These are phyloP conservation scores for Neopestalotiopsis sp. DNA, from an alignment of 2,329 filamentous ascomycete genomes.

Conservation along the genomic window DNA sequence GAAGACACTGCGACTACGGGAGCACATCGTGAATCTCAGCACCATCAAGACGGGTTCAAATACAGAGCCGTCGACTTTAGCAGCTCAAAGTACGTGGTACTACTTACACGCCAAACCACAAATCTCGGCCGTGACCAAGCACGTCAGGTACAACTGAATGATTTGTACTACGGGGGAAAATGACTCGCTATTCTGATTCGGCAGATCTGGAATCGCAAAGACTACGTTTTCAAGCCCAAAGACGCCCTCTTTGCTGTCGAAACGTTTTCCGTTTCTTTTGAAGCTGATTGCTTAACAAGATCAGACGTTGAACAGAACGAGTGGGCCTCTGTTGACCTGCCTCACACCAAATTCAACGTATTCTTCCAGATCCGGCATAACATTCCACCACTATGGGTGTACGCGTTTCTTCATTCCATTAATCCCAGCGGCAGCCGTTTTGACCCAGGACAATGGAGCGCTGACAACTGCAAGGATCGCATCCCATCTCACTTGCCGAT, in stretches of 20 bases:
- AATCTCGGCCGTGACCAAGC: not conserved
- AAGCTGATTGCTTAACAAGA: conserved; percentile 6
- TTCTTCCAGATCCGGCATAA: not conserved
- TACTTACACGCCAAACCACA: not conserved
- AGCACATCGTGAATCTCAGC: not conserved
- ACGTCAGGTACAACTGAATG: not conserved
- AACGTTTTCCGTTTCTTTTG: not conserved
- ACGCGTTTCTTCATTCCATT: not conserved
- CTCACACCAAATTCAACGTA: not conserved
- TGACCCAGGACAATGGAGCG: conserved; percentile 10
- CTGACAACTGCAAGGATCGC: not conserved
- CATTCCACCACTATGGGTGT: not conserved
- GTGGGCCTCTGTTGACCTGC: not conserved
- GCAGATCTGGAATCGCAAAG: not conserved
- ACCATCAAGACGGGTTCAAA: not conserved
- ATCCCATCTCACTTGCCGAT: not conserved
- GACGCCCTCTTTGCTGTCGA: not conserved
- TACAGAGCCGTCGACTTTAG: not conserved
- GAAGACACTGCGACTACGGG: too few species aligned
- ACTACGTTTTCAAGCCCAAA: not conserved
- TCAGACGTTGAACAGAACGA: not conserved
- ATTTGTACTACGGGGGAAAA: not conserved
- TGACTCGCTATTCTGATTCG: too few species aligned
- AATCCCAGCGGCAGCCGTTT: not conserved
- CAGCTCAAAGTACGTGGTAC: not conserved